Evolutionary conservation across 306 rosid species (phyloP).

Genomic region (Fagus crenata): DNA sequence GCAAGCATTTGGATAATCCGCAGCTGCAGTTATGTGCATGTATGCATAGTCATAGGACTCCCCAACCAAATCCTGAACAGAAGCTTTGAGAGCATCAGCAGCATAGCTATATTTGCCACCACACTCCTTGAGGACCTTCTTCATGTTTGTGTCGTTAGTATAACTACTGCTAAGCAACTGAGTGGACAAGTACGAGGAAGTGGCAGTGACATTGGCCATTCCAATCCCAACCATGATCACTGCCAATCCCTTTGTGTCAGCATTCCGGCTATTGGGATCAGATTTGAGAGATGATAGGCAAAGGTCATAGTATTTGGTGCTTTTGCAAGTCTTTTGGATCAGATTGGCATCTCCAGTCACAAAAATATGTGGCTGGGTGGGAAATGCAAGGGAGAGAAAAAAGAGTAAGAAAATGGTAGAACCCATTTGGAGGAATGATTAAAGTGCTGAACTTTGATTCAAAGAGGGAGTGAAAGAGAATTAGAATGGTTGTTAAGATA

Average conservation of each 20-base stretch:
- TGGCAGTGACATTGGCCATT: conserved; percentile 65
- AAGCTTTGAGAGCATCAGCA: conserved; percentile 61
- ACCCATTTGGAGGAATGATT: conserved; percentile 30
- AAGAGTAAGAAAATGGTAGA: conserved; percentile 31
- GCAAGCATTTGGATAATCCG: conserved; percentile 83
- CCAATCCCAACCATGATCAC: conserved; percentile 61
- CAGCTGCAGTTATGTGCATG: conserved; percentile 68
- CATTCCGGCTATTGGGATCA: conserved; percentile 51
- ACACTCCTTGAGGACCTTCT: conserved; percentile 65
- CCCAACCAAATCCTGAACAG: conserved; percentile 47
- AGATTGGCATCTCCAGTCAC: conserved; percentile 53
- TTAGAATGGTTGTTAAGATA: neutral
- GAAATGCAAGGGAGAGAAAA: conserved; percentile 34
- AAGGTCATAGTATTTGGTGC: conserved; percentile 66
- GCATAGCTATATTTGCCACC: conserved; percentile 66
- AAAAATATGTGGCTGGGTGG: conserved; percentile 10
- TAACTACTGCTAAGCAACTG: conserved; percentile 34
- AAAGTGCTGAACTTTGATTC: neutral
- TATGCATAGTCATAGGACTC: conserved; percentile 79
- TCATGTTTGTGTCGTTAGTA: conserved; percentile 32
- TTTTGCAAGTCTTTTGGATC: conserved; percentile 70
- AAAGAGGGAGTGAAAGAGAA: neutral
- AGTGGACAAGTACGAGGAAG: conserved; percentile 69
- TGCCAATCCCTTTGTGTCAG: conserved; percentile 76
- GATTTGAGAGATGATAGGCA: conserved; percentile 74